These are phyloP conservation scores for Cercophora samala DNA, from an alignment of 495 filamentous ascomycete genomes.

Conservation along the genomic window DNA sequence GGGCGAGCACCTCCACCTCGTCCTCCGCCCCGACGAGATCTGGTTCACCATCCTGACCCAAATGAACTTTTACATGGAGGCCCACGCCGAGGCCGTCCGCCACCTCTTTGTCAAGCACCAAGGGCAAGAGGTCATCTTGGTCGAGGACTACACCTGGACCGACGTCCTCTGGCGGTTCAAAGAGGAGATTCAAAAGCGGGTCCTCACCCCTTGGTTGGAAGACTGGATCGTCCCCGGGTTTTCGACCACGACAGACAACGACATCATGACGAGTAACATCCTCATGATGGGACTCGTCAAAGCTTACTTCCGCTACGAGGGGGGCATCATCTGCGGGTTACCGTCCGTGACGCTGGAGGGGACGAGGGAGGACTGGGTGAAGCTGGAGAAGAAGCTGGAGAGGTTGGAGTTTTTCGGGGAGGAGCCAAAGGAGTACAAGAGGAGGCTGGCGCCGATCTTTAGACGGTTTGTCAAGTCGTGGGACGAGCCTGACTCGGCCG, in stretches of 20 bases:
- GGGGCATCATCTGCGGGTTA: slow-evolving; percentile 35
- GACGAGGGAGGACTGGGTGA: slow-evolving; percentile 34
- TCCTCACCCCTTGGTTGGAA: slow-evolving; percentile 27
- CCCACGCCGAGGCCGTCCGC: slow-evolving; percentile 44
- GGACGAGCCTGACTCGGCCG: slow-evolving; percentile 33
- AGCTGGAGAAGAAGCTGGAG: slow-evolving; percentile 30
- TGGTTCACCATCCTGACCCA: slow-evolving; percentile 57
- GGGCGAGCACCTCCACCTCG: slow-evolving; percentile 49
- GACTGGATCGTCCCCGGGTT: slow-evolving; percentile 41
- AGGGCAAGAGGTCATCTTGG: slow-evolving; percentile 39
- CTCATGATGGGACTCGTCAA: slow-evolving; percentile 43
- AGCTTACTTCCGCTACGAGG: slow-evolving; percentile 32
- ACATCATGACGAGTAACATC: slow-evolving; percentile 34
- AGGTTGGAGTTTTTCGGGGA: slow-evolving; percentile 34
- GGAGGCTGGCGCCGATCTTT: slow-evolving; percentile 36
- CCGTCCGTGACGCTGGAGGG: slow-evolving; percentile 42
- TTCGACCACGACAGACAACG: slow-evolving; percentile 34
- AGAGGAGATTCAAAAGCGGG: slow-evolving; percentile 28
- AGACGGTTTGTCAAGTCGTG: slow-evolving; percentile 36
- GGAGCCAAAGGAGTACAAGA: slow-evolving; percentile 33
- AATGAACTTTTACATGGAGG: slow-evolving; percentile 53
- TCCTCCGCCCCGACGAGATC: slow-evolving; percentile 56
- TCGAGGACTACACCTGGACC: slow-evolving; percentile 27
- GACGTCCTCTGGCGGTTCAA: slow-evolving; percentile 23
- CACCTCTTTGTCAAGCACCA: slow-evolving; percentile 43